Percentiles rank a stretch among this genome's conserved stretches.
Conservation (phyloP, 805 yeast species). For the Schwanniomyces polymorphus region DNA sequence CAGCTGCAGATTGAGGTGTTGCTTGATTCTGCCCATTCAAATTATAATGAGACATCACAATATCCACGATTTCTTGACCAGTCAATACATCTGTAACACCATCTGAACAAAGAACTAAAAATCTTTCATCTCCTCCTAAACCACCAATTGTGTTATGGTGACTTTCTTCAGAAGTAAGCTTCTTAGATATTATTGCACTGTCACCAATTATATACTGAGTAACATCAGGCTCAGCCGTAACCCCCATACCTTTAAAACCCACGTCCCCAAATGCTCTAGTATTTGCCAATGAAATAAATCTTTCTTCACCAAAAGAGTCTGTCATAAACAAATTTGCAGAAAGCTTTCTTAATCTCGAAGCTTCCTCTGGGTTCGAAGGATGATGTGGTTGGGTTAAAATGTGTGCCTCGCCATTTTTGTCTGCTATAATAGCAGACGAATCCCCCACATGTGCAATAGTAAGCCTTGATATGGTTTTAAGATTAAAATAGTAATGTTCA, state of each 20-base stretch:
- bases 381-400: slow-evolving; percentile 81
- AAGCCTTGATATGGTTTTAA: slow-evolving; percentile 63
- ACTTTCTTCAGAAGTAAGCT: slow-evolving; percentile 39
- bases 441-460: slow-evolving; percentile 92
- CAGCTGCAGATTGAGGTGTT: slow-evolving; percentile 82
- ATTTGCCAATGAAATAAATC: slow-evolving; percentile 82
- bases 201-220: slow-evolving; percentile 69
- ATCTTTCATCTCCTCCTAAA: slow-evolving; percentile 85
- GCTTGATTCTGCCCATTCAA: slow-evolving; percentile 68
- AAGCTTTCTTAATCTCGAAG: slow-evolving; percentile 64
- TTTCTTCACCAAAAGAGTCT: slow-evolving; percentile 90
- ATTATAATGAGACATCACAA: slow-evolving; percentile 67
- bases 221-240: slow-evolving; percentile 91
- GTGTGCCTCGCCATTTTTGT: slow-evolving; percentile 75
- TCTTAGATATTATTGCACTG: slow-evolving; percentile 26
- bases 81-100: slow-evolving; percentile 80
- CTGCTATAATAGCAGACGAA: slow-evolving; percentile 84
- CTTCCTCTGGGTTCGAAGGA: slow-evolving; percentile 80
- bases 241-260: slow-evolving; percentile 76
- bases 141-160: slow-evolving; percentile 34
- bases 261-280: slow-evolving; percentile 94
- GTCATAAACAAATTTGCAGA: slow-evolving; percentile 64
- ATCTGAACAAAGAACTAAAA: slow-evolving; percentile 79
- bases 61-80: slow-evolving; percentile 91
- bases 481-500: slow-evolving; percentile 57